A percentile compares a stretch with the other conserved stretches of the same genome.
These are phyloP conservation scores for Leccinum disarticulatum DNA, from an alignment of 768 basidiomycete genomes.

Conservation along the genomic window DNA sequence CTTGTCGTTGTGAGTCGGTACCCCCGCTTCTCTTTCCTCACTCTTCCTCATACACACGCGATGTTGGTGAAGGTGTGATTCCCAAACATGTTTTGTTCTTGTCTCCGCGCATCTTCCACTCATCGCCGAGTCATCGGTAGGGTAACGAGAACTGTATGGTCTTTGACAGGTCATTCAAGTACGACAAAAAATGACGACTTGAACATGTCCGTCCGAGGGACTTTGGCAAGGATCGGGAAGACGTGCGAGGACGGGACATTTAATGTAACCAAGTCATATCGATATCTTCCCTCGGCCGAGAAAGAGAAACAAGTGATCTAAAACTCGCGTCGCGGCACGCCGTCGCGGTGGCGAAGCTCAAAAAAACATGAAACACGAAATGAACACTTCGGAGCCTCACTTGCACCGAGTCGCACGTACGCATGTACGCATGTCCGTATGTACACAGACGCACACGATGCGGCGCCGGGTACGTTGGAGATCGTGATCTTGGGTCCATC, in stretches of 20 bases:
- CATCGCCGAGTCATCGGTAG: not conserved
- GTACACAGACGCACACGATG: not conserved
- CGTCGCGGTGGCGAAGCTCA: not conserved
- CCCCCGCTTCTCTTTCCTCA: not conserved
- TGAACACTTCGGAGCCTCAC: not conserved
- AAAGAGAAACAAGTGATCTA: not conserved
- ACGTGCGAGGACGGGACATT: not conserved
- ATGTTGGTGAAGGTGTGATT: not conserved
- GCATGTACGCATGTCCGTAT: not conserved
- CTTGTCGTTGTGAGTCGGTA: not conserved
- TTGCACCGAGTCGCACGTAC: no score
- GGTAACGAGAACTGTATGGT: not conserved
- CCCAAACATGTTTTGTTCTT: not conserved
- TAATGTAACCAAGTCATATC: not conserved
- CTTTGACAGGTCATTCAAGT: not conserved
- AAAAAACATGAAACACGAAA: conserved; percentile 4
- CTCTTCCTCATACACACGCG: not conserved
- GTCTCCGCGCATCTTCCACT: not conserved
- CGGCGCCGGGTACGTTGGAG: not conserved
- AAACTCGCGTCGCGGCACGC: not conserved
- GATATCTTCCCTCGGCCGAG: not conserved
- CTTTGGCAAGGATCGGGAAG: no score
- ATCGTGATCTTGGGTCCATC: not conserved
- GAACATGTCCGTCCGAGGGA: not conserved
- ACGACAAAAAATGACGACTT: no score